These are phyloP conservation scores for Gracilaria domingensis DNA, from an alignment of 23 red algal genomes.

Conservation along the genomic window DNA sequence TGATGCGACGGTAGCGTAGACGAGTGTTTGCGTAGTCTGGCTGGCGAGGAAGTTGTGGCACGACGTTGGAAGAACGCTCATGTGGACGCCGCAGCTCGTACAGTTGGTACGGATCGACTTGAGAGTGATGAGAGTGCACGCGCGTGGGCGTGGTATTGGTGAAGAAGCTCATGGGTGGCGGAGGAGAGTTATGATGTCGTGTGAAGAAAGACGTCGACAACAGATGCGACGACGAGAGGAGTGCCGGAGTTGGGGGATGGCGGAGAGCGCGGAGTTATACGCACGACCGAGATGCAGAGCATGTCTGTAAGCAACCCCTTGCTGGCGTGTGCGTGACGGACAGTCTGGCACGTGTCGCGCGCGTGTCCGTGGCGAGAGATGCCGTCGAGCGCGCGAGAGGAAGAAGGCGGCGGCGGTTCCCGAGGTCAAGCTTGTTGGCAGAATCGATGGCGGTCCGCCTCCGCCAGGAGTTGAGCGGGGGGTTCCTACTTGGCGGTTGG, in stretches of 20 bases:
- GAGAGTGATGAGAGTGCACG: background rate
- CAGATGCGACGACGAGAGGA: background rate
- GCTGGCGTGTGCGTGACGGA: background rate
- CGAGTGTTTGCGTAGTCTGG: constrained; percentile 41
- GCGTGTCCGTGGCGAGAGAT: background rate
- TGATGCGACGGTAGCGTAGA: constrained; percentile 50
- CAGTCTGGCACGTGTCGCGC: background rate
- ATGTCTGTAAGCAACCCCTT: background rate
- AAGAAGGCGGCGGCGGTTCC: no score
- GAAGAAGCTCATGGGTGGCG: background rate
- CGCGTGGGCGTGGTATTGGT: background rate
- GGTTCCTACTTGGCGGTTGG: no score
- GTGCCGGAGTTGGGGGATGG: background rate
- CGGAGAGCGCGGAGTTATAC: background rate
- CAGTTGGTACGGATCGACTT: constrained; percentile 39
- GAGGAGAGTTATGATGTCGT: background rate
- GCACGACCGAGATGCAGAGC: no score
- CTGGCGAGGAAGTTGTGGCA: constrained; percentile 41
- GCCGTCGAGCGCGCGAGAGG: no score
- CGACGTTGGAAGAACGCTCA: constrained; percentile 26
- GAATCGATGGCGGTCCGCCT: no score
- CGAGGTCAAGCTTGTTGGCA: no score
- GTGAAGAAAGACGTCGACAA: background rate
- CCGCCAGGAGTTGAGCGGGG: no score
- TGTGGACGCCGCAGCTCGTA: constrained; percentile 31